Percentiles rank a stretch among this genome's conserved stretches.
Conservation (phyloP, 164 flowering plant species). For the Akebia trifoliata region DNA sequence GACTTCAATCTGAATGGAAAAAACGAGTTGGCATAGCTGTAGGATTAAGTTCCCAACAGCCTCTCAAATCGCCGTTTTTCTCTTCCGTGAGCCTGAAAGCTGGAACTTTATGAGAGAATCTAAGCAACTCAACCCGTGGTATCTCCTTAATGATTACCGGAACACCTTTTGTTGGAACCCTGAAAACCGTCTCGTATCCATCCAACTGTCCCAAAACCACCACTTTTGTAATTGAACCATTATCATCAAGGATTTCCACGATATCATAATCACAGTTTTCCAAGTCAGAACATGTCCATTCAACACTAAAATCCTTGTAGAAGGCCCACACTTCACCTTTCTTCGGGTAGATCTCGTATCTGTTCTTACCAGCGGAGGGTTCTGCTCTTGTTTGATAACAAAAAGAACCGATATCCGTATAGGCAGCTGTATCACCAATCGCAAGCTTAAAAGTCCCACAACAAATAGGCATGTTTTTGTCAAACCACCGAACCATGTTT, state of each 20-base stretch:
- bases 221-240: constrained; percentile 16
- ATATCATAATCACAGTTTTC: constrained; percentile 31
- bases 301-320: constrained; percentile 40
- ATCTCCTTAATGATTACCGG: constrained; percentile 19
- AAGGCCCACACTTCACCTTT: constrained; percentile 70
- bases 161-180: constrained; percentile 20
- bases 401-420: constrained; percentile 21
- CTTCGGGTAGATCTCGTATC: constrained; percentile 42
- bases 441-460: constrained; percentile 47
- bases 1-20: constrained; percentile 1
- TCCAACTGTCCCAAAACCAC: constrained; percentile 20
- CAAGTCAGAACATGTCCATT: constrained; percentile 17
- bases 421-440: neutral
- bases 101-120: constrained; percentile 53
- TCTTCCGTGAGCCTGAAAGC: constrained; percentile 31
- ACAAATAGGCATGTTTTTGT: constrained; percentile 36
- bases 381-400: constrained; percentile 40
- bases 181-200: constrained; percentile 27
- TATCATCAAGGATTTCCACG: constrained; percentile 37
- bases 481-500: constrained; percentile 31
- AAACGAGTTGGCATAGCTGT: constrained; percentile 25
- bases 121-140: constrained; percentile 20
- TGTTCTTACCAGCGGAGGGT: constrained; percentile 16
- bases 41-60: constrained; percentile 47
- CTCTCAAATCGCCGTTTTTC: constrained; percentile 19